Conservation (phyloP, 345 rosid species). For the Eucalyptus shirleyi region DNA sequence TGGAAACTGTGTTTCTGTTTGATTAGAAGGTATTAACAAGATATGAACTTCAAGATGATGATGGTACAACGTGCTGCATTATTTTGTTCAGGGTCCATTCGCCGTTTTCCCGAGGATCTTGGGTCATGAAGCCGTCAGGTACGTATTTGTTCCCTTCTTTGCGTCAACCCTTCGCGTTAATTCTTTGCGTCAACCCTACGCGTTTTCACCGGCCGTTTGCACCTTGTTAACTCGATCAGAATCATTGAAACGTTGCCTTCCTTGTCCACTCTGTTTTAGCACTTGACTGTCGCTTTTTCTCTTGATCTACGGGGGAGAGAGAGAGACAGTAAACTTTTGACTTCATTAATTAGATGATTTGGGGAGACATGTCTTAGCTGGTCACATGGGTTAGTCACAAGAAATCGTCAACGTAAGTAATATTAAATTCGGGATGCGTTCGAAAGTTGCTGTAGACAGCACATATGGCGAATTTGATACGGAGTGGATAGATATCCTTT, state of each 20-base stretch:
- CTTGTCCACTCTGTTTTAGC: neutral
- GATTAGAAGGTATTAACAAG: neutral
- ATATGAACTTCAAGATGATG: neutral
- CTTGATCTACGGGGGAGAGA: neutral
- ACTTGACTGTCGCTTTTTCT: neutral
- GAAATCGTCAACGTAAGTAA: neutral
- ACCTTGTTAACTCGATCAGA: neutral
- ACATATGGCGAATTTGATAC: neutral
- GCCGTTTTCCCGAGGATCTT: constrained; percentile 43
- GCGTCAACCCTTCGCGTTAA: neutral
- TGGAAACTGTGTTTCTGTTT: neutral
- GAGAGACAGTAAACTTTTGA: neutral
- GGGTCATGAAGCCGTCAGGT: constrained; percentile 83
- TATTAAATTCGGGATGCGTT: neutral
- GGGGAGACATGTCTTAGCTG: neutral
- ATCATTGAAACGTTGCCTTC: neutral
- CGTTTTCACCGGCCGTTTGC: neutral
- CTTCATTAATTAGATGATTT: neutral
- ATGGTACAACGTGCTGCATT: neutral
- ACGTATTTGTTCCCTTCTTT: neutral
- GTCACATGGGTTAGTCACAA: neutral
- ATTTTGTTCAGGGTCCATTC: constrained; percentile 21
- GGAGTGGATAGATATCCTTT: neutral
- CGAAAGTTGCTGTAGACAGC: neutral
- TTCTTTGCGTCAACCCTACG: neutral